Percentiles rank a stretch among this genome's conserved stretches.
Conservation (phyloP, 1,284 basidiomycete genomes). For the Prillingera fragicola region DNA sequence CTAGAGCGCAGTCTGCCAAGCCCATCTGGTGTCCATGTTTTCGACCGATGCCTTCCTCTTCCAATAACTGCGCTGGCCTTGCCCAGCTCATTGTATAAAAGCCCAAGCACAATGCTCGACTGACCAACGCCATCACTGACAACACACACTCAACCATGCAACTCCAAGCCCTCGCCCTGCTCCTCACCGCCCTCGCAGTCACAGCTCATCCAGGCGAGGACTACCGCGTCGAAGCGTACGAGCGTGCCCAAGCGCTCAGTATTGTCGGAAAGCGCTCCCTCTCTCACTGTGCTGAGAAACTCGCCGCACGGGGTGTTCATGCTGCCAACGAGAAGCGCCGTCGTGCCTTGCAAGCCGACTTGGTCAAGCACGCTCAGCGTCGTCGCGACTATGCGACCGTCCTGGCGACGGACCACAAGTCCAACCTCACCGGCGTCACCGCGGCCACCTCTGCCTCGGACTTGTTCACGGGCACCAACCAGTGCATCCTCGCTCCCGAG, state of each 20-base stretch:
- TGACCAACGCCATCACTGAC: too few relatives aligned
- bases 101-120: too few relatives aligned
- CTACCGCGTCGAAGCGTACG: constrained; percentile 6
- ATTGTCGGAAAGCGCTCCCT: constrained; percentile 9
- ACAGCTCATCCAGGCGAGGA: constrained; percentile 13
- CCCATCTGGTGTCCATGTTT: too few relatives aligned
- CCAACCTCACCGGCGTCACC: constrained; percentile 17
- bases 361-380: background rate
- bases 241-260: constrained; percentile 5
- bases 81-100: too few relatives aligned
- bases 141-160: background rate
- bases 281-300: constrained; percentile 8
- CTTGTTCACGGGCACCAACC: constrained; percentile 11
- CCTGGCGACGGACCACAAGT: constrained; percentile 6
- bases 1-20: too few relatives aligned
- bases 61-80: too few relatives aligned
- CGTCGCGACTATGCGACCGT: constrained; percentile 2
- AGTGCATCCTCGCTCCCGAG: constrained; percentile 21
- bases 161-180: background rate
- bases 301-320: constrained; percentile 7
- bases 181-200: background rate
- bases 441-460: constrained; percentile 3
- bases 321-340: constrained; percentile 8
- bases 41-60: too few relatives aligned
- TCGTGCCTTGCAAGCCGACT: background rate